Percentiles rank a stretch among this genome's conserved stretches.
These are phyloP conservation scores for Aspergillus steynii DNA, from an alignment of 495 filamentous ascomycete species.

Conservation along the genomic window DNA sequence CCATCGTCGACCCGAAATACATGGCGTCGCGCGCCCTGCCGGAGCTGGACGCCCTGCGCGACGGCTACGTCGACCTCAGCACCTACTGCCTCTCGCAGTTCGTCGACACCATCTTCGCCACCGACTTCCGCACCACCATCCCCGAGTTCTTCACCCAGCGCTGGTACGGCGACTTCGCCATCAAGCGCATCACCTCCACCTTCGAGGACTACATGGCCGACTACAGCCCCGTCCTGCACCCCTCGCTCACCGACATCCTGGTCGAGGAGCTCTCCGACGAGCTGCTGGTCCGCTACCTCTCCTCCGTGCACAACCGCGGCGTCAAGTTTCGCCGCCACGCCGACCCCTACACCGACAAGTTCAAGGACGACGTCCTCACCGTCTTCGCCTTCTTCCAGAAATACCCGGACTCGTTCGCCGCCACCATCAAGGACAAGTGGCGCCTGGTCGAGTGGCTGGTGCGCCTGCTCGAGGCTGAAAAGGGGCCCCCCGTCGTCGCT, in stretches of 20 bases:
- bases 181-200: constrained; percentile 87
- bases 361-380: constrained; percentile 84
- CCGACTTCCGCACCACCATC: constrained; percentile 80
- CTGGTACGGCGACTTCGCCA: constrained; percentile 81
- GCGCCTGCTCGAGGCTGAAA: constrained; percentile 72
- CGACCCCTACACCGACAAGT: constrained; percentile 83
- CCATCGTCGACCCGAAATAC: constrained; percentile 79
- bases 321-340: constrained; percentile 78
- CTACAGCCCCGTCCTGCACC: constrained; percentile 76
- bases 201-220: constrained; percentile 93
- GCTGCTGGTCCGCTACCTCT: constrained; percentile 84
- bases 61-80: constrained; percentile 91
- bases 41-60: constrained; percentile 72
- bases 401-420: constrained; percentile 65
- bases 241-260: constrained; percentile 81
- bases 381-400: constrained; percentile 72
- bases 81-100: constrained; percentile 88
- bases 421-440: constrained; percentile 85
- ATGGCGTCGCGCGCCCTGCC: constrained; percentile 64
- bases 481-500: constrained; percentile 63
- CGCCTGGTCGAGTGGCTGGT: constrained; percentile 80
- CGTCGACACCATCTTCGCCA: constrained; percentile 75
- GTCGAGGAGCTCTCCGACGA: constrained; percentile 90
- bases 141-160: constrained; percentile 85
- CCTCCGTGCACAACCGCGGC: constrained; percentile 80